Evolutionary conservation across 768 basidiomycete genomes (phyloP), one percentile per base, ranked within the genome.

Genomic region (Phaeotremella skinneri): DNA sequence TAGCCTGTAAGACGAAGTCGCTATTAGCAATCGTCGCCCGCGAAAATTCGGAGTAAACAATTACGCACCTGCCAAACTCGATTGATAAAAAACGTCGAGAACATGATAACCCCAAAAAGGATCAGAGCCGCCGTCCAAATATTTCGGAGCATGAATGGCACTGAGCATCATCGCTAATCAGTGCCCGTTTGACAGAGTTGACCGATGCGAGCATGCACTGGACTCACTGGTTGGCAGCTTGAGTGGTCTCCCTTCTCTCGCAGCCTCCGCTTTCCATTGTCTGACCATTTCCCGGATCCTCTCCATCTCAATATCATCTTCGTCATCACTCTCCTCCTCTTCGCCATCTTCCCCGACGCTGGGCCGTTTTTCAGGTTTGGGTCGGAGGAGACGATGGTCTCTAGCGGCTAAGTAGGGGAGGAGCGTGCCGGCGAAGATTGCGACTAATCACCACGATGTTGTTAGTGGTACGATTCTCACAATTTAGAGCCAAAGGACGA

Each of bases 41-140:
- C 52, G 21, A 56, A 26, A 14, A 20, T n/a, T 37, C 37, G 14
- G 55, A 9, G 37, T n/a, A 45, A 39, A 52, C 23, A 11, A 42
- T 21, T 47, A 65, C 79, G 34, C 59, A 86, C 87, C 80, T 88
- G 85, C 68, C 81, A 78, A 0, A 91, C 89, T 1, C 87, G 90
- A 11, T 81, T 81, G 67, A 97, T 85, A 79, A 90, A 91, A 79
- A 93, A 88, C 0, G 92, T 93, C 37, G 86, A 87, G 68, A 82
- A 57, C 79, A 88, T 90, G 59, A 96, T 79, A 25, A 87, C 49
- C 27, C 83, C 84, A 78, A 93, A 97, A 29, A 93, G 79, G 0
- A 92, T 57, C 69, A 96, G 79, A 4, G 91, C 90, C 5, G 86
- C 89, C 17, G 85, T 90, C 93, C 93, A 96, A 64, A 96, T 90